Conservation (phyloP, 306 rosid species). For the Notholithocarpus densiflorus region DNA sequence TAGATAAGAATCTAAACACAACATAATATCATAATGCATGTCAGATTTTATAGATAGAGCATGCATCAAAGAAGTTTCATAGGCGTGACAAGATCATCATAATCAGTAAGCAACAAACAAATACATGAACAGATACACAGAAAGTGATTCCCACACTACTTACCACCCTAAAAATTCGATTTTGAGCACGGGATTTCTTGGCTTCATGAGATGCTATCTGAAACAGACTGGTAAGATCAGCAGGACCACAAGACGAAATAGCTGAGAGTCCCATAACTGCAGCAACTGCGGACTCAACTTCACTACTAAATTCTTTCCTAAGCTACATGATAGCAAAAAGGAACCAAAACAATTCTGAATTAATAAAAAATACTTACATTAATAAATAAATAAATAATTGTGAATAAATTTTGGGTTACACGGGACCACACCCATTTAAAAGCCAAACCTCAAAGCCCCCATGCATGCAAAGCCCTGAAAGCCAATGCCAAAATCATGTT, state of each 20-base stretch:
- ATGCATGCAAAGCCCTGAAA: too few relatives aligned
- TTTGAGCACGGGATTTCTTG: slow-evolving; percentile 61
- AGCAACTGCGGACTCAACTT: slow-evolving; percentile 56
- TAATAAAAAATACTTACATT: neutral
- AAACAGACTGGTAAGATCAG: slow-evolving; percentile 81
- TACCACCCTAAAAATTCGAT: slow-evolving; percentile 82
- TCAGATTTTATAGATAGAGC: slow-evolving; percentile 21
- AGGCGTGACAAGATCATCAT: neutral
- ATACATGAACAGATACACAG: neutral
- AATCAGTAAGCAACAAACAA: neutral
- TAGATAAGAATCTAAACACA: slow-evolving; percentile 67
- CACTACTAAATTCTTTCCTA: slow-evolving; percentile 77
- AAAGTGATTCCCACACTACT: slow-evolving; percentile 17
- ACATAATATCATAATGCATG: slow-evolving; percentile 20
- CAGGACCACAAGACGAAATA: slow-evolving; percentile 49
- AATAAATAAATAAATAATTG: too few relatives aligned
- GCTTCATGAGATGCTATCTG: slow-evolving; percentile 82
- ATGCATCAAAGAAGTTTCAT: neutral
- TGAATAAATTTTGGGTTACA: neutral
- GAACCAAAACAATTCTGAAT: neutral
- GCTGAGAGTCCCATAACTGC: slow-evolving; percentile 58
- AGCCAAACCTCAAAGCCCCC: too few relatives aligned
- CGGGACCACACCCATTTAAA: too few relatives aligned
- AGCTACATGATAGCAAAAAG: slow-evolving; percentile 35
- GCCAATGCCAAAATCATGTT: too few relatives aligned